Conservation (phyloP, 495 filamentous ascomycete species). For the Aspergillus cavernicola region DNA sequence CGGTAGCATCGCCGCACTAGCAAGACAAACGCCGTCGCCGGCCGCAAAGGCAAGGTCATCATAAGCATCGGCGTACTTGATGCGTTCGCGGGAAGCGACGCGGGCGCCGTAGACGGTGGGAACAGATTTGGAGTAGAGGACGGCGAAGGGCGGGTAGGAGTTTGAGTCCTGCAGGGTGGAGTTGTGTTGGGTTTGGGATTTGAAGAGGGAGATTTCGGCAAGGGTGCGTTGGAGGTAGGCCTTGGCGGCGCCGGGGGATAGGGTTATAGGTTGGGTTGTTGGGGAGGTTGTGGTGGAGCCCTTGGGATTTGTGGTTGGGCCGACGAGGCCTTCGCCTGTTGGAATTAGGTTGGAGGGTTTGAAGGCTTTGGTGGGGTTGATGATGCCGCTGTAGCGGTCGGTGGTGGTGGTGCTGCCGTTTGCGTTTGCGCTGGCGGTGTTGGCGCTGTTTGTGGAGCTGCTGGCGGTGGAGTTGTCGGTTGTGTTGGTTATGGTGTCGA, state of each 20-base stretch:
- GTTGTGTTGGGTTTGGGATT: conserved; percentile 61
- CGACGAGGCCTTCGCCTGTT: conserved; percentile 37
- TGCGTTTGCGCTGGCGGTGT: not conserved
- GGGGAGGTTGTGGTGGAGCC: conserved; percentile 25
- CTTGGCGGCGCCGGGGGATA: conserved; percentile 52
- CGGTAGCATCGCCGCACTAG: conserved; percentile 81
- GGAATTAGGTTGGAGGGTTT: not conserved
- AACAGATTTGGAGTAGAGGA: conserved; percentile 85
- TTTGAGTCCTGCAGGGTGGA: conserved; percentile 58
- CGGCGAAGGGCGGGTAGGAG: conserved; percentile 72
- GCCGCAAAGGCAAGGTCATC: conserved; percentile 83
- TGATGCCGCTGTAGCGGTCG: not conserved
- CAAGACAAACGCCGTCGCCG: conserved; percentile 88
- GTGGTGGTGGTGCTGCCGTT: conserved; percentile 19
- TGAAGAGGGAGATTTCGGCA: conserved; percentile 65
- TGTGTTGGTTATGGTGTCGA: conserved; percentile 6
- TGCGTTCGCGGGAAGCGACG: conserved; percentile 62
- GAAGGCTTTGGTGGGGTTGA: not conserved
- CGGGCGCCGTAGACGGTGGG: conserved; percentile 80
- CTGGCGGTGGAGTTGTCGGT: not conserved
- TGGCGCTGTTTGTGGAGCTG: conserved; percentile 18
- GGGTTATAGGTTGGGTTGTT: conserved; percentile 41
- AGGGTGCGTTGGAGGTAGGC: conserved; percentile 78
- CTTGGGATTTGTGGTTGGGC: conserved; percentile 16
- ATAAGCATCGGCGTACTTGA: conserved; percentile 74